A percentile compares a stretch with the other conserved stretches of the same genome.
Evolutionary conservation across 2,329 filamentous ascomycete species (phyloP).

Genomic region (Pseudogymnoascus sp.): DNA sequence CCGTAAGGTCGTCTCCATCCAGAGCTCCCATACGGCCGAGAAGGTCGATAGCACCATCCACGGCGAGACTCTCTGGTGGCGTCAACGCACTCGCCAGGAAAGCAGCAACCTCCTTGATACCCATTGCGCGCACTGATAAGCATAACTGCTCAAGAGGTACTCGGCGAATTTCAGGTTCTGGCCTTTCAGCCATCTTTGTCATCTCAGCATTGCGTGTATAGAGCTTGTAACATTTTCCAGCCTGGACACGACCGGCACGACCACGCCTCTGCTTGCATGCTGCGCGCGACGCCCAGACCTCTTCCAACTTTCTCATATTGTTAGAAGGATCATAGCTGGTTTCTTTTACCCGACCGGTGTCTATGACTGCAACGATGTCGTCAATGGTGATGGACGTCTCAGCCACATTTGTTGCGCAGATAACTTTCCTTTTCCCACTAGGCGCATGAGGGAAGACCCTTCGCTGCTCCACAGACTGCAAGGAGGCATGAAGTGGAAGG

Average conservation of each 20-base stretch:
- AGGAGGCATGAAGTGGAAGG: constrained; percentile 82
- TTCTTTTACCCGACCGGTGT: constrained; percentile 92
- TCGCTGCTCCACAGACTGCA: constrained; percentile 81
- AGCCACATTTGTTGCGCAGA: constrained; percentile 92
- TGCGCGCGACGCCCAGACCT: constrained; percentile 89
- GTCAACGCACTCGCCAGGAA: constrained; percentile 86
- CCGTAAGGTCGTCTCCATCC: constrained; percentile 78
- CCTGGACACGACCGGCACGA: constrained; percentile 85
- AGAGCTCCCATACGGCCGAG: constrained; percentile 82
- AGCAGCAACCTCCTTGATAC: constrained; percentile 67
- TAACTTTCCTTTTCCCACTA: constrained; percentile 76
- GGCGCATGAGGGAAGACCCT: constrained; percentile 75
- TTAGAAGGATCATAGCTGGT: constrained; percentile 86
- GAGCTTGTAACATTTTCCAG: constrained; percentile 89
- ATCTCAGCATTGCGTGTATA: constrained; percentile 79
- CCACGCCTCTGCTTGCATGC: constrained; percentile 92
- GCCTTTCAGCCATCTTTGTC: constrained; percentile 74
- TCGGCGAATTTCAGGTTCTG: constrained; percentile 87
- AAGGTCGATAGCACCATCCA: constrained; percentile 74
- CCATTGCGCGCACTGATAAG: constrained; percentile 91
- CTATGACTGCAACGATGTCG: constrained; percentile 92
- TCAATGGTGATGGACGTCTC: constrained; percentile 99
- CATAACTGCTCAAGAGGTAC: constrained; percentile 93
- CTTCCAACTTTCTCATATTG: constrained; percentile 89
- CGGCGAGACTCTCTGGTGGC: constrained; percentile 75